Percentiles rank a stretch among this genome's conserved stretches.
Evolutionary conservation across 2,329 filamentous ascomycete species (phyloP).

Genomic region (Phaeosphaeriaceae sp.): DNA sequence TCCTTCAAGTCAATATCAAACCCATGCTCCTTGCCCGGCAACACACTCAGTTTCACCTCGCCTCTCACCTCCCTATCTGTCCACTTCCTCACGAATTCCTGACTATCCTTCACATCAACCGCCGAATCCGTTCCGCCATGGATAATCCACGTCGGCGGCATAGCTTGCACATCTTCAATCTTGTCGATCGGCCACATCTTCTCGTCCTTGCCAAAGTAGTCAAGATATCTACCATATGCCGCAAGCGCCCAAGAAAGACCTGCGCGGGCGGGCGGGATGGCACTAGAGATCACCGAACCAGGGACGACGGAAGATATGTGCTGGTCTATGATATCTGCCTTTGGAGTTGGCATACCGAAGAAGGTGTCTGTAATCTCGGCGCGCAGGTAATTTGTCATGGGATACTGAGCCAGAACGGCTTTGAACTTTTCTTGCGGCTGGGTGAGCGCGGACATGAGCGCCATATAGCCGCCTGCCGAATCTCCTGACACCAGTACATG

Average conservation of each 20-base stretch:
- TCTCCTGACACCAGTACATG: constrained; percentile 44
- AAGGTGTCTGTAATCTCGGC: not conserved
- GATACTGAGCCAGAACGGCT: constrained; percentile 35
- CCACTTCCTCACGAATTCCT: constrained; percentile 34
- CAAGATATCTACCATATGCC: constrained; percentile 26
- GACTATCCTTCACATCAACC: constrained; percentile 35
- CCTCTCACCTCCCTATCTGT: constrained; percentile 14
- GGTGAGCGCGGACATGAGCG: constrained; percentile 38
- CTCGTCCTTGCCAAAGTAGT: constrained; percentile 36
- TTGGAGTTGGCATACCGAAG: constrained; percentile 13
- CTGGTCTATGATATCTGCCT: constrained; percentile 24
- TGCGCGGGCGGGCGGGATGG: constrained; percentile 23
- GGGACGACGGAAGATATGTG: constrained; percentile 26
- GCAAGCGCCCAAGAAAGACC: constrained; percentile 24
- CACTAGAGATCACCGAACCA: constrained; percentile 25
- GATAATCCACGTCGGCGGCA: constrained; percentile 40
- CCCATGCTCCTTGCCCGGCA: constrained; percentile 37
- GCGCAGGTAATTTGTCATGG: constrained; percentile 33
- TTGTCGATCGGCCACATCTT: constrained; percentile 35
- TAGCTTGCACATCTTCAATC: constrained; percentile 27
- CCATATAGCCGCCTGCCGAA: constrained; percentile 49
- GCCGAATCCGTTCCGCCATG: constrained; percentile 39
- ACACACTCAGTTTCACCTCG: constrained; percentile 27
- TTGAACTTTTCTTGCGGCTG: constrained; percentile 28
- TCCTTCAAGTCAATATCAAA: constrained; percentile 37